Evolutionary conservation across 192 early-diverging fungal species (phyloP).

Genomic region (Backusella westeae): DNA sequence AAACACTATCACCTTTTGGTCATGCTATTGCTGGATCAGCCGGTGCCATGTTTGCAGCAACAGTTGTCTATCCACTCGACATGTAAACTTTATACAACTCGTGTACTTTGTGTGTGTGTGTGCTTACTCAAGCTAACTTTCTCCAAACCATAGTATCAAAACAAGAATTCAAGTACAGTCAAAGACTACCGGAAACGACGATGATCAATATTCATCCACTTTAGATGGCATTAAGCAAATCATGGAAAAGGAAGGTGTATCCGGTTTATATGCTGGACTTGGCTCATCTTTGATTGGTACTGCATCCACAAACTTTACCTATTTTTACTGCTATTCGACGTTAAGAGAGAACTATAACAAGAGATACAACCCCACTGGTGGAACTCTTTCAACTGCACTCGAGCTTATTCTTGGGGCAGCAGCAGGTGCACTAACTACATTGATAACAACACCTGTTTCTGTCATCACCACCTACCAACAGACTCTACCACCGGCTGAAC

Average conservation of each 20-base stretch:
- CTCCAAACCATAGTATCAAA: slow-evolving; percentile 67
- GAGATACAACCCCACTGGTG: slow-evolving; percentile 32
- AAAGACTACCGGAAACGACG: slow-evolving; percentile 26
- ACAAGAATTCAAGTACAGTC: slow-evolving; percentile 97
- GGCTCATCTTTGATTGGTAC: slow-evolving; percentile 79
- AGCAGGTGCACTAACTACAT: slow-evolving; percentile 85
- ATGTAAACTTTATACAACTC: slow-evolving; percentile 56
- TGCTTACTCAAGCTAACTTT: background rate
- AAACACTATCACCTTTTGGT: slow-evolving; percentile 74
- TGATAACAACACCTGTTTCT: slow-evolving; percentile 90
- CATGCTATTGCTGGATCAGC: slow-evolving; percentile 91
- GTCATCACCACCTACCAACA: slow-evolving; percentile 96
- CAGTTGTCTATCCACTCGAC: slow-evolving; percentile 93
- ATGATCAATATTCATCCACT: slow-evolving; percentile 60
- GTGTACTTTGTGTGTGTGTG: background rate
- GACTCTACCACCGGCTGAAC: slow-evolving; percentile 66
- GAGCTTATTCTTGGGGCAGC: slow-evolving; percentile 89
- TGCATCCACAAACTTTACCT: slow-evolving; percentile 76
- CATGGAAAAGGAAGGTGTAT: slow-evolving; percentile 74
- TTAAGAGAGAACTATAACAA: slow-evolving; percentile 64
- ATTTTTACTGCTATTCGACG: slow-evolving; percentile 82
- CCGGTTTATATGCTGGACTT: slow-evolving; percentile 88
- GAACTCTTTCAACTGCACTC: slow-evolving; percentile 73
- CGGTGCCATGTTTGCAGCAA: slow-evolving; percentile 89
- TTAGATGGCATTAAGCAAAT: slow-evolving; percentile 85